Conservation (phyloP, 345 rosid genomes). For the Linum trigynum region DNA sequence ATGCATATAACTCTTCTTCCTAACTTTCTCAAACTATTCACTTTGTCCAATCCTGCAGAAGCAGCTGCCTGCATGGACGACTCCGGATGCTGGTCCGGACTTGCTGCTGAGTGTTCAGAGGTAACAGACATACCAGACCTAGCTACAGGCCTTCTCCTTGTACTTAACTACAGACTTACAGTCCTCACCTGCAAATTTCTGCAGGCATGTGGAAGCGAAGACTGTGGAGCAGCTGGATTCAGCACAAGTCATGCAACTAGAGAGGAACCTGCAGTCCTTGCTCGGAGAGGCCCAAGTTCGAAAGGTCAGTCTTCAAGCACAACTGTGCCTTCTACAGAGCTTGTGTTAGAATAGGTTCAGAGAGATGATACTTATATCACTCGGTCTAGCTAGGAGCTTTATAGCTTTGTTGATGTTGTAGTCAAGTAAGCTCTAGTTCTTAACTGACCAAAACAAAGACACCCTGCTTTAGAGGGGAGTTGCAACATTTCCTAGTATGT, state of each 20-base stretch:
- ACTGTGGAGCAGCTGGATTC: not conserved
- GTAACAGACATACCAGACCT: constrained; percentile 1
- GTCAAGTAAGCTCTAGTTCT: no score
- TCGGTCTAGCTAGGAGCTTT: no score
- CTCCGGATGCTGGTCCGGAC: not conserved
- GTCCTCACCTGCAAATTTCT: not conserved
- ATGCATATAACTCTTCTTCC: not conserved
- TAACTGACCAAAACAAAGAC: no score
- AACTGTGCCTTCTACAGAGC: not conserved
- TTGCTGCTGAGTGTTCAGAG: constrained; percentile 14
- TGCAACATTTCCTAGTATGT: no score
- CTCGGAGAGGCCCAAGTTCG: not conserved
- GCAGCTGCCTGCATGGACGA: not conserved
- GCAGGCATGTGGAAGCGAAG: not conserved
- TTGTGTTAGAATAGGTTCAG: not conserved
- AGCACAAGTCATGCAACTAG: not conserved
- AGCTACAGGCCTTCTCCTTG: not conserved
- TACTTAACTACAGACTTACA: not conserved
- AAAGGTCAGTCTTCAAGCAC: not conserved
- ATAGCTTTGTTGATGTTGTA: no score
- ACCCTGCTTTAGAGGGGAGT: no score
- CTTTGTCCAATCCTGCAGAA: not conserved
- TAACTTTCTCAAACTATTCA: not conserved
- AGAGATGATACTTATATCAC: no score
- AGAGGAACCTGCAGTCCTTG: not conserved